These are phyloP conservation scores for Straminergon stramineum DNA, from an alignment of 225 moss, liverwort and hornwort species.

Conservation along the genomic window DNA sequence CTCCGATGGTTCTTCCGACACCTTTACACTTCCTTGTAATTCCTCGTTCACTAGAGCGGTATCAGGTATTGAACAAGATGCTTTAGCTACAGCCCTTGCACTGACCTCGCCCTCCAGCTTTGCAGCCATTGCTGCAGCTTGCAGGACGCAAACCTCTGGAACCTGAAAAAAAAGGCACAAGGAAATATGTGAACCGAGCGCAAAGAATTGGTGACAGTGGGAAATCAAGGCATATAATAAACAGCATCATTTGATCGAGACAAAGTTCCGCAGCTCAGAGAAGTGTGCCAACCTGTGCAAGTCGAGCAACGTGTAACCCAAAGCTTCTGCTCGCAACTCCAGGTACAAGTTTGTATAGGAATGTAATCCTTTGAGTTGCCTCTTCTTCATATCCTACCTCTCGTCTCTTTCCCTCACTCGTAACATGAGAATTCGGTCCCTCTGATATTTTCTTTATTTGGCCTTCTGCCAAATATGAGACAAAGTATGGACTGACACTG, in stretches of 20 bases:
- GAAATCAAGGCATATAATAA: neutral
- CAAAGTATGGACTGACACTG: conserved; percentile 61
- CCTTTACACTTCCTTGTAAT: neutral
- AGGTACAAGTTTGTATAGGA: conserved; percentile 88
- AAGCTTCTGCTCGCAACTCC: conserved; percentile 94
- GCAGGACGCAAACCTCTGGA: conserved; percentile 70
- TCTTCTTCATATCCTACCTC: conserved; percentile 33
- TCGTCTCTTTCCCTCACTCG: neutral
- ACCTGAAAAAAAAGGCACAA: conserved; percentile 31
- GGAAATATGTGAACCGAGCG: neutral
- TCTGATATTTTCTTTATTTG: neutral
- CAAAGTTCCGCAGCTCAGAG: neutral
- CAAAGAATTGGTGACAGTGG: neutral
- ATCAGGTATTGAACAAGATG: neutral
- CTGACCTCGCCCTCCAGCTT: conserved; percentile 73
- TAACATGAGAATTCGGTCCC: neutral
- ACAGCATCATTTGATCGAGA: neutral
- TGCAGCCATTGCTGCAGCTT: conserved; percentile 68
- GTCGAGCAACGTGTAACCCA: conserved; percentile 91
- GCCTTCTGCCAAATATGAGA: conserved; percentile 78
- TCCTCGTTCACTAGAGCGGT: neutral
- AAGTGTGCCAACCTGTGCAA: conserved; percentile 67
- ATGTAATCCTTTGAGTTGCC: conserved; percentile 66
- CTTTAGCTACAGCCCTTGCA: conserved; percentile 28
- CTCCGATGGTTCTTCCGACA: neutral